These are phyloP conservation scores for Pythium insidiosum DNA, from an alignment of 352 stramenopile genomes.

Conservation along the genomic window DNA sequence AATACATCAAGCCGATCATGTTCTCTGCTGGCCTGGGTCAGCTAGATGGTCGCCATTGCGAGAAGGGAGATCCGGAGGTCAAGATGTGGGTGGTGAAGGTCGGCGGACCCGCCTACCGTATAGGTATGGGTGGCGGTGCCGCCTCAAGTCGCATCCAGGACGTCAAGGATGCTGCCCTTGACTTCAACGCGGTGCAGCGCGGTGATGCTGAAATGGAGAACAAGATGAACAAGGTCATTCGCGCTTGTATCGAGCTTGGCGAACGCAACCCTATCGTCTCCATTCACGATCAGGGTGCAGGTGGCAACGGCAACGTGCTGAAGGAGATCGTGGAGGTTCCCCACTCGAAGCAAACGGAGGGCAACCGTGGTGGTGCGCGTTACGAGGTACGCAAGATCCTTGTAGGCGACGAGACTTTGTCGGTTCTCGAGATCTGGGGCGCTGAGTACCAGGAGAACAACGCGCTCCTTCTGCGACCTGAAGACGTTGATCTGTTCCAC, in stretches of 20 bases:
- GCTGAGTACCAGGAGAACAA: conserved; percentile 99
- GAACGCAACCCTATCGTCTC: conserved; percentile 98
- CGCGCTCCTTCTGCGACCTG: conserved; percentile 90
- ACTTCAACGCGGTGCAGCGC: conserved; percentile 99
- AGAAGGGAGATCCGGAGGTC: conserved; percentile 92
- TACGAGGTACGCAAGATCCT: conserved; percentile 97
- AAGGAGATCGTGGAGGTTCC: conserved; percentile 98
- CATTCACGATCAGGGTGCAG: conserved; percentile 99
- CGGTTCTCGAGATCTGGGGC: conserved; percentile 98
- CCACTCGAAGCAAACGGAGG: conserved; percentile 80
- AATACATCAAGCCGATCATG: conserved; percentile 99
- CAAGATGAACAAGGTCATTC: conserved; percentile 99
- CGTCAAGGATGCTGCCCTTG: conserved; percentile 89
- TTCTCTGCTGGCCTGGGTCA: conserved; percentile 97
- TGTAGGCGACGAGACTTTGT: conserved; percentile 97
- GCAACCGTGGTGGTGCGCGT: conserved; percentile 67
- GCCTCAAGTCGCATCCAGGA: conserved; percentile 95
- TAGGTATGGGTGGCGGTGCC: conserved; percentile 97
- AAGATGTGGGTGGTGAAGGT: conserved; percentile 98
- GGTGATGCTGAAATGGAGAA: conserved; percentile 99
- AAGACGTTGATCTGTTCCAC: conserved; percentile 89
- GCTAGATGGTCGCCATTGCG: conserved; percentile 90
- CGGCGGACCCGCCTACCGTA: conserved; percentile 97
- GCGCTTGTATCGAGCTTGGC: conserved; percentile 96
- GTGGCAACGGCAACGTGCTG: conserved; percentile 99